Evolutionary conservation across 2,329 filamentous ascomycete species (phyloP), one percentile per base, ranked within the genome.

Genomic region (Penicillium concentricum): DNA sequence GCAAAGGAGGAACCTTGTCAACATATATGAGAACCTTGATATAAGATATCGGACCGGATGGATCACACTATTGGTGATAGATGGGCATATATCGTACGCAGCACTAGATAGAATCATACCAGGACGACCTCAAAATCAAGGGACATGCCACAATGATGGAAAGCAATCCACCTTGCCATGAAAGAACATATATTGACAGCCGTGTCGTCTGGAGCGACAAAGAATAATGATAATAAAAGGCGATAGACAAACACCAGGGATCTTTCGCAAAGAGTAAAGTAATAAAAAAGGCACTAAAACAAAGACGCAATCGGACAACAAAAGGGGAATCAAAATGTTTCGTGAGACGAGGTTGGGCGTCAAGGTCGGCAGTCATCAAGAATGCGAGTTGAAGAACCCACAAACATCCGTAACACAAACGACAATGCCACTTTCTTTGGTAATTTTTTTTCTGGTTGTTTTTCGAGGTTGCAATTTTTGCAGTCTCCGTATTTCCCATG

Each of bases 261-360:
- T 69, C 65, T 69, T 69, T 65, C 64, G 58, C 64, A 59, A 62
- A 57, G 59, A 56, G 35, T 44, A 54, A 60, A 60, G 47, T 54
- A 35, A 32, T 48, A 54, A 58, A 47, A 58, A 54, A 54, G 32
- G 49, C 41, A 55, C 35, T n/a, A 60, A 32, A 51, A 51, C 28
- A 64, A 57, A 56, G 54, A 59, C 54, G 61, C 55, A 63, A 66
- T 68, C 60, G 62, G 58, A 65, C 59, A 72, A 72, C 69, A 72
- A 69, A 73, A 67, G 71, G 69, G 71, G 71, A 73, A 74, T 73
- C 70, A 72, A 74, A 63, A 73, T 68, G 63, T 68, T 72, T 72
- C 67, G 70, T 67, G 71, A 72, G 71, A 70, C 67, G 71, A 73
- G 71, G 69, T 67, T 67, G 46, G 62, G 70, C 68, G 64, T 73